Evolutionary conservation across 345 rosid species (phyloP), one percentile per base, ranked within the genome.

Genomic region (Eucalyptus lansdowneana): DNA sequence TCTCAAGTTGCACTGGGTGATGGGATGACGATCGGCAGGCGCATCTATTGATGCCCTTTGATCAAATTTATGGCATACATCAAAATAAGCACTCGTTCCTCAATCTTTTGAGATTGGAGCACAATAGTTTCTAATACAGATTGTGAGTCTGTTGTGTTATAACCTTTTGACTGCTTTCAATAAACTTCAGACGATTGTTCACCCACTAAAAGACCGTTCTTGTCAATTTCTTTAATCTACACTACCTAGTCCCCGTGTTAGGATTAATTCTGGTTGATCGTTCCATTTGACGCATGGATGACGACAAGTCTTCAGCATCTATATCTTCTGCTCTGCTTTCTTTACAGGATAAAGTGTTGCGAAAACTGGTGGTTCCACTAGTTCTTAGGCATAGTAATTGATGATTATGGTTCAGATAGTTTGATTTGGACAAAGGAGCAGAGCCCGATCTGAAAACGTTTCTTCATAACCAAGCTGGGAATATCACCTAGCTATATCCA

Each of bases 1-100:
- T 95, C 94, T n/a, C 95, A 92, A 86, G 93, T 91, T 67, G 92
- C 97, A 6, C 69, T 93, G 16, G 97, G 97, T 27, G 99, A 96
- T 90, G 98, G 97, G 87, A 91, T 95, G 83, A 96, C 97, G 5
- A 94, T 97, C 53, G 90, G 94, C 91, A 89, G 90, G 87, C 93
- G 94, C 65, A 62, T 90, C 69, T 44, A 16, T 62, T 92, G 90
- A 92, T 45, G 31, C 51, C 12, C 14, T 50, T 45, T 27, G 44
- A 34, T 69, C 44, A 69, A 17, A 34, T 37, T 9, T 34, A 34
- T 34, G 44, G 80, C 40, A 15, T 3, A 15, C 21, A 8, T n/a
- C 80, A 31, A 67, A 67, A 67, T 67, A 67, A 67, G 40, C 17
- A 31, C 40, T 67, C 9, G 21, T 37, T 34, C 81, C 44, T 34